Conservation (phyloP, 352 stramenopile species). For the Globisporangium nagaii region DNA sequence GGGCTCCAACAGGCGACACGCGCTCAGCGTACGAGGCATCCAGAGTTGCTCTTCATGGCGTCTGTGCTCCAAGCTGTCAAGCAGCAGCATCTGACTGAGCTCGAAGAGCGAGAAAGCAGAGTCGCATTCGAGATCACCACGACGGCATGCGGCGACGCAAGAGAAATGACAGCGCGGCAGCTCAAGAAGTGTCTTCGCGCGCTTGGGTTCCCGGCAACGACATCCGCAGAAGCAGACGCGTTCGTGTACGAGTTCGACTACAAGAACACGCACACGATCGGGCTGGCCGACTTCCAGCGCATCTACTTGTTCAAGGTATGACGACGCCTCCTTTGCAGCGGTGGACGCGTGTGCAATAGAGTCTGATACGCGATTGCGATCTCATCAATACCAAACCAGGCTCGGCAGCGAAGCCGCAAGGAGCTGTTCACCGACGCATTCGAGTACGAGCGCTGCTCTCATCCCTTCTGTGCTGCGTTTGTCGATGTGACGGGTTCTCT, state of each 20-base stretch:
- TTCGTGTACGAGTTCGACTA: constrained; percentile 51
- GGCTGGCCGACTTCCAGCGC: constrained; percentile 31
- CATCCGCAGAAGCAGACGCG: constrained; percentile 15
- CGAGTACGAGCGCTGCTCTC: too few relatives aligned
- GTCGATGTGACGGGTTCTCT: not conserved
- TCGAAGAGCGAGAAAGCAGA: constrained; percentile 21
- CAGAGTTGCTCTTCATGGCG: not conserved
- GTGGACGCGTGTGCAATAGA: not conserved
- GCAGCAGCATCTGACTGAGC: constrained; percentile 18
- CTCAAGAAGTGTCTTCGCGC: constrained; percentile 29
- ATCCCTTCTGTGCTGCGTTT: too few relatives aligned
- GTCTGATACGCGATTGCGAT: not conserved
- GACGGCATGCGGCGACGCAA: not conserved
- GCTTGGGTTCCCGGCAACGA: constrained; percentile 17
- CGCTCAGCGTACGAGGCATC: too few relatives aligned
- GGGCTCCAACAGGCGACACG: too few relatives aligned
- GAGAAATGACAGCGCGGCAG: constrained; percentile 21
- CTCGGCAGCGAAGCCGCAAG: constrained; percentile 16
- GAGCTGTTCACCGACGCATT: constrained; percentile 26
- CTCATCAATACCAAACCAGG: constrained; percentile 3
- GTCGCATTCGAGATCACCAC: constrained; percentile 19
- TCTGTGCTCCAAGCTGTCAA: constrained; percentile 9
- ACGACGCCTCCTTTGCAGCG: not conserved
- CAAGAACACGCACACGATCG: constrained; percentile 20
- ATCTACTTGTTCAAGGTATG: constrained; percentile 37